These are phyloP conservation scores for Starmerella bacillaris DNA, from an alignment of 805 yeast genomes.

Conservation along the genomic window DNA sequence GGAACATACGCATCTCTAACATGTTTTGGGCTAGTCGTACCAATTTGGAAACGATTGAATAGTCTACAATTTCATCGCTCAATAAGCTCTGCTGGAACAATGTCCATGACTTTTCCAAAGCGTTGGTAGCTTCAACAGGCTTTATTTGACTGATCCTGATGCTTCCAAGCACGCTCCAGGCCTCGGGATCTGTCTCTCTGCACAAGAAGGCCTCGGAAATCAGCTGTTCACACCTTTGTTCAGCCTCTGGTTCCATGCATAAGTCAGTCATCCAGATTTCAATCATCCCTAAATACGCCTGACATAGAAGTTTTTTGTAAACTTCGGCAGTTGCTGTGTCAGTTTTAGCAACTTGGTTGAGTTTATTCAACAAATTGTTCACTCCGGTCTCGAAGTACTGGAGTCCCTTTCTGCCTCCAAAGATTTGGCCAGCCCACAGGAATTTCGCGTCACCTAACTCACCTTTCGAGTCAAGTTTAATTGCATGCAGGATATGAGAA, in stretches of 20 bases:
- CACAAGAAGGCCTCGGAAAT: conserved; percentile 46
- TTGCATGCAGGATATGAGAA: conserved; percentile 38
- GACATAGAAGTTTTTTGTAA: conserved; percentile 44
- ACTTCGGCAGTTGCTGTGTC: conserved; percentile 11
- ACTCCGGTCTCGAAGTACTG: conserved; percentile 45
- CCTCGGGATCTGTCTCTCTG: conserved; percentile 45
- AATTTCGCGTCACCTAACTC: conserved; percentile 58
- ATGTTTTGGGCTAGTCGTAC: conserved; percentile 55
- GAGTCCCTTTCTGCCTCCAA: conserved; percentile 67
- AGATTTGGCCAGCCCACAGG: conserved; percentile 75
- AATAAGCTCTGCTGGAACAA: conserved; percentile 33
- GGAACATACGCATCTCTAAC: conserved; percentile 59
- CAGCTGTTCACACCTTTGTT: conserved; percentile 53
- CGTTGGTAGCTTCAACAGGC: conserved; percentile 50
- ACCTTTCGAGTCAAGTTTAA: conserved; percentile 55
- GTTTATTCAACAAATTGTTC: conserved; percentile 29
- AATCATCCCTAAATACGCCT: conserved; percentile 66
- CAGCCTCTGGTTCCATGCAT: conserved; percentile 88
- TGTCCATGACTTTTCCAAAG: conserved; percentile 54
- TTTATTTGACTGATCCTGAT: conserved; percentile 77
- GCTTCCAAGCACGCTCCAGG: conserved; percentile 67
- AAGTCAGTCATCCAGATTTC: conserved; percentile 92
- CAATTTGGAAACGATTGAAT: conserved; percentile 44
- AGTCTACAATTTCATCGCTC: conserved; percentile 24
- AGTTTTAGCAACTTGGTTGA: conserved; percentile 12